Conservation (phyloP, 2,329 filamentous ascomycete genomes). For the Pseudocercospora eumusae region DNA sequence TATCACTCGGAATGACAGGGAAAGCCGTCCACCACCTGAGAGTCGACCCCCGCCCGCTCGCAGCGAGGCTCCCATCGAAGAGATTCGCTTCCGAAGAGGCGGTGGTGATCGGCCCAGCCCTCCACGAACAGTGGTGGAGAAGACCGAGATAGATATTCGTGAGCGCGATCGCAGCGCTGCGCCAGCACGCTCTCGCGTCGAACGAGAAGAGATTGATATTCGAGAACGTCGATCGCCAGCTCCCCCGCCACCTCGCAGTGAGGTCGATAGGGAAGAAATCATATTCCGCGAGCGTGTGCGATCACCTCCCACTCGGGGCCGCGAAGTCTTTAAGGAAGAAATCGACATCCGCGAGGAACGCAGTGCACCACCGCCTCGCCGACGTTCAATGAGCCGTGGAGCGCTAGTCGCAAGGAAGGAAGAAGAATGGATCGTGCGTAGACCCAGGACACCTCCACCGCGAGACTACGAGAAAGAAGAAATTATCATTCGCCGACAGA, state of each 20-base stretch:
- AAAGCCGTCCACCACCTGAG: conserved; percentile 21
- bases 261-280: conserved; percentile 40
- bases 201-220: conserved; percentile 44
- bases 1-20: conserved; percentile 35
- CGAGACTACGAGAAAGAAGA: conserved; percentile 42
- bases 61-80: conserved; percentile 44
- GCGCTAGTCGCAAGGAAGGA: conserved; percentile 40
- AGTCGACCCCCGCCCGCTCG: conserved; percentile 35
- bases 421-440: conserved; percentile 43
- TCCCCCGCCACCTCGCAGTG: conserved; percentile 31
- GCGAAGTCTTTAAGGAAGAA: conserved; percentile 28
- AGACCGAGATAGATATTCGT: conserved; percentile 37
- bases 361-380: conserved; percentile 33
- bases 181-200: conserved; percentile 22
- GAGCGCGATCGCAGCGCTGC: conserved; percentile 31
- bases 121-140: conserved; percentile 28
- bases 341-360: conserved; percentile 45
- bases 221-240: conserved; percentile 26
- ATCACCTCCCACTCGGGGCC: conserved; percentile 31
- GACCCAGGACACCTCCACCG: conserved; percentile 39
- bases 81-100: conserved; percentile 51
- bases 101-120: conserved; percentile 36
- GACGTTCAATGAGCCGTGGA: conserved; percentile 37
- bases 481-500: conserved; percentile 52
- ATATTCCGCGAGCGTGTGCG: conserved; percentile 41